Evolutionary conservation across 2,329 filamentous ascomycete species (phyloP), one percentile per base, ranked within the genome.

Genomic region (Trichoderma sp.): DNA sequence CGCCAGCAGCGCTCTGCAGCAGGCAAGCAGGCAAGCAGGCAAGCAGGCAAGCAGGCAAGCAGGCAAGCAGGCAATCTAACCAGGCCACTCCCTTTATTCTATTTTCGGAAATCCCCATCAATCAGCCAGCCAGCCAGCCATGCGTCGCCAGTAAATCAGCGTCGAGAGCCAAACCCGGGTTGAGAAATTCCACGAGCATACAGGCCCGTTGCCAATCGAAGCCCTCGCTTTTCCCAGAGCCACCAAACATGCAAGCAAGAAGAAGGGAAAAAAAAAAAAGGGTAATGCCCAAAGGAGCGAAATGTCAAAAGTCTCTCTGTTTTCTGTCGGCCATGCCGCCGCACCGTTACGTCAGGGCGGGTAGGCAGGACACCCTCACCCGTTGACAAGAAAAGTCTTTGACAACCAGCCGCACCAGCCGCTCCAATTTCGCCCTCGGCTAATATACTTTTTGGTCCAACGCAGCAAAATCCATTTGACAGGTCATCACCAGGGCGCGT

Each of bases 331-430:
- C 29, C 29, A 35, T 34, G 34, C 50, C 52, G 39, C 35, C 27
- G 42, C 13, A 25, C 42, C n/a, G 52, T 57, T 65, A 57, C 64
- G 53, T 66, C 54, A 58, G 53, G 53, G 35, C 39, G 35, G 50
- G 53, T 58, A 58, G 50, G 27, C 27, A 66, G 42, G 53, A 57
- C 64, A 58, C 29, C 39, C 22, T 66, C 64, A 52, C 22, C 2
- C 15, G 13, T 63, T 13, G 29, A 63, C 48, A 39, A 22, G 54
- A 42, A 15, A 34, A 4, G 42, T 52, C 53, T n/a, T n/a, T 22
- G 64, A 52, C 64, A 50, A 52, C 63, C 63, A 65, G 63, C 63
- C 63, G 52, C 63, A 65, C 63, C 63, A 35, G 63, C 63, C 37
- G 63, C 63, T 27, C 52, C 63, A 64, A 57, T 45, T 35, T 35